A percentile compares a stretch with the other conserved stretches of the same genome.
Conservation (phyloP, 2,329 filamentous ascomycete species). For the Sporothrix euskadiensis region DNA sequence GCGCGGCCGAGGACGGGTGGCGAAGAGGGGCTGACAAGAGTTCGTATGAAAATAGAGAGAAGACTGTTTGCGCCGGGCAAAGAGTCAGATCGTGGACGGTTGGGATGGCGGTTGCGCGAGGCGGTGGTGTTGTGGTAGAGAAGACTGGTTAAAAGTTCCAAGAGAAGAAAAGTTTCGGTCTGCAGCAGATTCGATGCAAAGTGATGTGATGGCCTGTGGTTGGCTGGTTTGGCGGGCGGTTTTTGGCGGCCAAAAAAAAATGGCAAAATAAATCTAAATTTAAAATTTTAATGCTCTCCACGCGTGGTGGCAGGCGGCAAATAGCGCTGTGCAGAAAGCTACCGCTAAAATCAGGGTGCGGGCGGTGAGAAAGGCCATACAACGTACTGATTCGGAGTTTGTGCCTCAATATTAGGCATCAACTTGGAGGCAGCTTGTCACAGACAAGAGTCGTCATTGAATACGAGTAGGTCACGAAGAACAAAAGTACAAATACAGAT, state of each 20-base stretch:
- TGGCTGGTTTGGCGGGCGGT: slow-evolving; percentile 16
- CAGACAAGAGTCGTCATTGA: background rate
- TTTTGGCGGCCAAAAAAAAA: slow-evolving; percentile 16
- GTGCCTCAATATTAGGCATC: background rate
- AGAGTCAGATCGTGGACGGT: slow-evolving; percentile 13
- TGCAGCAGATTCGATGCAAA: background rate
- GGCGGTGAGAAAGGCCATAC: background rate
- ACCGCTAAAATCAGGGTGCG: background rate
- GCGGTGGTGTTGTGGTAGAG: background rate
- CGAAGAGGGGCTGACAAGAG: background rate
- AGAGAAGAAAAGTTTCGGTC: slow-evolving; percentile 21
- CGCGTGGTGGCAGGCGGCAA: slow-evolving; percentile 3
- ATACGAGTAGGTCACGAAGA: too few relatives aligned
- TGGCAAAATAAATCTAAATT: background rate
- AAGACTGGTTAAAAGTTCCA: background rate
- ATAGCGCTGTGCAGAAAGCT: slow-evolving; percentile 10
- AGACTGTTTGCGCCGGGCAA: slow-evolving; percentile 29
- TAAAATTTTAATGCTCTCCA: slow-evolving; percentile 7
- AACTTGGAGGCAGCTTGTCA: background rate
- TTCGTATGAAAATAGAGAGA: background rate
- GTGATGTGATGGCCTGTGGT: slow-evolving; percentile 22
- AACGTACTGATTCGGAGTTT: background rate
- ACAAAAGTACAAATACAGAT: too few relatives aligned
- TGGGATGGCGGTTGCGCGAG: slow-evolving; percentile 7
- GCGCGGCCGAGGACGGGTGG: background rate